Evolutionary conservation across 257 asterid species (phyloP).

Genomic region (Coffea eugenioides): DNA sequence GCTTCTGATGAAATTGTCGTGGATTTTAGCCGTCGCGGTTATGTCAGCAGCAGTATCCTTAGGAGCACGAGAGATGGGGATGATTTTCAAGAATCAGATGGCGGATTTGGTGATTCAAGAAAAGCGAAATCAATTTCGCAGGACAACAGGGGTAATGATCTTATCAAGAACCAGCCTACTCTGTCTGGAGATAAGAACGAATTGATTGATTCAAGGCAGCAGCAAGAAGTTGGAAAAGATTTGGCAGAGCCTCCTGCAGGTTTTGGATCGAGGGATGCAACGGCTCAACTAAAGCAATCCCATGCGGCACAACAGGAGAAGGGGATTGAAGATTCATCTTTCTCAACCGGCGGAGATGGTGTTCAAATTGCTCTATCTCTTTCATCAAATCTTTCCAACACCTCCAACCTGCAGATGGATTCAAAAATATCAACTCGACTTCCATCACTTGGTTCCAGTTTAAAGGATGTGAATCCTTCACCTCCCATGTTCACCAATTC

Average conservation of each 20-base stretch:
- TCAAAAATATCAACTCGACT: neutral
- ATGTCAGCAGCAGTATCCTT: neutral
- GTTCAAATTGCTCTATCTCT: too few species aligned
- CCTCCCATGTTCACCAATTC: conserved; percentile 8
- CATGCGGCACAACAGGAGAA: neutral
- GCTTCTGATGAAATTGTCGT: neutral
- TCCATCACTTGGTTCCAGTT: neutral
- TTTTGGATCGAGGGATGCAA: conserved; percentile 1
- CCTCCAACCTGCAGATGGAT: too few species aligned
- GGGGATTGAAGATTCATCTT: neutral
- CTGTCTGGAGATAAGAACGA: conserved; percentile 16
- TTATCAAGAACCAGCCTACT: conserved; percentile 18
- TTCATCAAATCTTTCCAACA: too few species aligned
- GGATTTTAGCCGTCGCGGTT: neutral
- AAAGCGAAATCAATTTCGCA: neutral
- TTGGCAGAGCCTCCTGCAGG: conserved; percentile 1
- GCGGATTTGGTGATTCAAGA: conserved; percentile 12
- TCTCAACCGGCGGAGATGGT: too few species aligned
- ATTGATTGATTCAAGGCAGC: conserved; percentile 16
- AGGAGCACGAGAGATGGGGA: neutral
- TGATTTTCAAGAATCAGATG: neutral
- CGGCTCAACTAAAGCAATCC: neutral
- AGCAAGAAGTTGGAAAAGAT: conserved; percentile 3
- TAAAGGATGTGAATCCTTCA: neutral
- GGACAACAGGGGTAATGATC: conserved; percentile 20